Evolutionary conservation across 2,329 filamentous ascomycete genomes (phyloP).

Genomic region (Tolypocladium cylindrosporum): DNA sequence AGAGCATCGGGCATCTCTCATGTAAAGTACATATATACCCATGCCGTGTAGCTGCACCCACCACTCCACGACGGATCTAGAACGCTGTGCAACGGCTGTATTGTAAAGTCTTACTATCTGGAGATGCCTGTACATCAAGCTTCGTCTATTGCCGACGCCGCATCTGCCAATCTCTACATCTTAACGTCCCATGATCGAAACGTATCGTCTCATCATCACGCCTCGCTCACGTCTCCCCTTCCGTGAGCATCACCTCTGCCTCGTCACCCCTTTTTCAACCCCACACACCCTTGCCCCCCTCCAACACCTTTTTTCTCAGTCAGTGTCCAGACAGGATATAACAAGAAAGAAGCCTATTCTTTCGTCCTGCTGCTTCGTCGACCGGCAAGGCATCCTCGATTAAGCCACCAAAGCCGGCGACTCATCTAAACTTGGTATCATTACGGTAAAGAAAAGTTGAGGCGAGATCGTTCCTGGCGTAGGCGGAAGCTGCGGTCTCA

Average conservation of each 20-base stretch:
- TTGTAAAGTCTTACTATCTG: background rate
- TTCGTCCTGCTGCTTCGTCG: slow-evolving; percentile 1
- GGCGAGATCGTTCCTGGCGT: background rate
- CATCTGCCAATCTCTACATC: background rate
- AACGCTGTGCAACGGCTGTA: background rate
- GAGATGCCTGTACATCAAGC: background rate
- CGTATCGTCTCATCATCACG: background rate
- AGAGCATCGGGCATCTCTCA: background rate
- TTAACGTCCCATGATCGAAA: background rate
- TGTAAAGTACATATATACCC: background rate
- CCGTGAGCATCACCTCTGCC: background rate
- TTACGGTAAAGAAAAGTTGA: slow-evolving; percentile 9
- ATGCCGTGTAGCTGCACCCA: background rate
- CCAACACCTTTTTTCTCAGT: background rate
- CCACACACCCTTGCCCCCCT: background rate
- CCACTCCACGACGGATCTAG: background rate
- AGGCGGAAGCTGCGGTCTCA: background rate
- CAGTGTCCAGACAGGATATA: slow-evolving; percentile 2
- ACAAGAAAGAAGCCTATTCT: background rate
- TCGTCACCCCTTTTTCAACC: background rate
- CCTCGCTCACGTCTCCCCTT: background rate
- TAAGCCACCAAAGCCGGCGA: slow-evolving; percentile 5
- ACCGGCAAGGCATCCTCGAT: background rate
- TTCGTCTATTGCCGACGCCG: background rate
- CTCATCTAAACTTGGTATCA: slow-evolving; percentile 15